Conservation (phyloP, 768 basidiomycete genomes). For the Dentipellis fragilis region DNA sequence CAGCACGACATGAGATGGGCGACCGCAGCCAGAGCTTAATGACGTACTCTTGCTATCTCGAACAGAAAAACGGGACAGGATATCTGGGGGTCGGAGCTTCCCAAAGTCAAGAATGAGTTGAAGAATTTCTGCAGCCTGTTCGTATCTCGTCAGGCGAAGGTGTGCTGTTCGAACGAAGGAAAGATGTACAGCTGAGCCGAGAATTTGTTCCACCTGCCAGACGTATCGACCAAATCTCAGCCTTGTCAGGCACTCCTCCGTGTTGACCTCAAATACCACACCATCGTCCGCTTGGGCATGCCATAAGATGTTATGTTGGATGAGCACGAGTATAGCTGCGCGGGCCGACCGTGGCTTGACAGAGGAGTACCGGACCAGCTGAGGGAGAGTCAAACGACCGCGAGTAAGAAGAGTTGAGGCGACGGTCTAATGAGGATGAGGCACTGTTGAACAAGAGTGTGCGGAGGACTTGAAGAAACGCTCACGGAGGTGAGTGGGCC, state of each 20-base stretch:
- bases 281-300: conserved; percentile 66
- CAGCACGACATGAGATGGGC: conserved; percentile 12
- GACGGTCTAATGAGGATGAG: conserved; percentile 42
- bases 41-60: conserved; percentile 50
- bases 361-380: conserved; percentile 59
- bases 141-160: background rate
- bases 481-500: conserved; percentile 58
- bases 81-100: conserved; percentile 69
- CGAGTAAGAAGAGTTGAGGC: conserved; percentile 65
- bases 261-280: conserved; percentile 70
- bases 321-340: conserved; percentile 62
- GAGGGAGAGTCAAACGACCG: conserved; percentile 67
- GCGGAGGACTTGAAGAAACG: background rate
- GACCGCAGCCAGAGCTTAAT: background rate
- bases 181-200: conserved; percentile 59
- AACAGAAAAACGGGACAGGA: conserved; percentile 41
- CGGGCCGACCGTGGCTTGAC: conserved; percentile 61
- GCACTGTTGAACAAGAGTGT: background rate
- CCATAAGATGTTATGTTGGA: conserved; percentile 92
- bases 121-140: conserved; percentile 70
- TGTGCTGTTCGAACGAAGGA: background rate
- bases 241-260: conserved; percentile 73
- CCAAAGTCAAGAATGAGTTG: conserved; percentile 75
- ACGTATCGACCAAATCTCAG: conserved; percentile 78
- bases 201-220: conserved; percentile 58